Conservation (phyloP, 2,329 filamentous ascomycete genomes). For the Fusarium devonianum region DNA sequence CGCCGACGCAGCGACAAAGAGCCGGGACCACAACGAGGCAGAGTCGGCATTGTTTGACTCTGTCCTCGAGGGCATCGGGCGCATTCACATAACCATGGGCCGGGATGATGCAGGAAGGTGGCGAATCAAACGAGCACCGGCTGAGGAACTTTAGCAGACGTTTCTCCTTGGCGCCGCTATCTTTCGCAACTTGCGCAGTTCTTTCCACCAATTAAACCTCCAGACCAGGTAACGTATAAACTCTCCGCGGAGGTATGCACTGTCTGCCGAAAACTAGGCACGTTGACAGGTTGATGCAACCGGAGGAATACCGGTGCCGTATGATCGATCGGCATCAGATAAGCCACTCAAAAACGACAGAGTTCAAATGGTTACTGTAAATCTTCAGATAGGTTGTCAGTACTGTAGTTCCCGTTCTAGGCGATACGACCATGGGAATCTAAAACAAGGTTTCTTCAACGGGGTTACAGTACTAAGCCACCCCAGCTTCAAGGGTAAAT, state of each 20-base stretch:
- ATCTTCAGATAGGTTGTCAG: neutral
- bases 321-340: neutral
- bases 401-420: slow-evolving; percentile 12
- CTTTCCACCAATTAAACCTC: neutral
- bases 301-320: neutral
- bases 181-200: neutral
- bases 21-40: slow-evolving; percentile 26
- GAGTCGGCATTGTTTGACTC: slow-evolving; percentile 45
- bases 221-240: neutral
- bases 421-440: neutral
- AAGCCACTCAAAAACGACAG: slow-evolving; percentile 9
- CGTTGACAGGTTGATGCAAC: no score
- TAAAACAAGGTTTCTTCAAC: neutral
- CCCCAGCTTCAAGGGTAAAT: no score
- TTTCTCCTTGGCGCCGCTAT: neutral
- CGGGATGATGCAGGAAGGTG: slow-evolving; percentile 51
- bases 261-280: no score
- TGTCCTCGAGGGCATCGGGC: slow-evolving; percentile 48
- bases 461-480: neutral
- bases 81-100: slow-evolving; percentile 47
- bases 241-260: neutral
- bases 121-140: slow-evolving; percentile 46
- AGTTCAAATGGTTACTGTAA: neutral
- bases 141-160: slow-evolving; percentile 31
- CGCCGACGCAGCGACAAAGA: neutral